Conservation (phyloP, 371 early-diverging fungal species). For the Zychaea mexicana region DNA sequence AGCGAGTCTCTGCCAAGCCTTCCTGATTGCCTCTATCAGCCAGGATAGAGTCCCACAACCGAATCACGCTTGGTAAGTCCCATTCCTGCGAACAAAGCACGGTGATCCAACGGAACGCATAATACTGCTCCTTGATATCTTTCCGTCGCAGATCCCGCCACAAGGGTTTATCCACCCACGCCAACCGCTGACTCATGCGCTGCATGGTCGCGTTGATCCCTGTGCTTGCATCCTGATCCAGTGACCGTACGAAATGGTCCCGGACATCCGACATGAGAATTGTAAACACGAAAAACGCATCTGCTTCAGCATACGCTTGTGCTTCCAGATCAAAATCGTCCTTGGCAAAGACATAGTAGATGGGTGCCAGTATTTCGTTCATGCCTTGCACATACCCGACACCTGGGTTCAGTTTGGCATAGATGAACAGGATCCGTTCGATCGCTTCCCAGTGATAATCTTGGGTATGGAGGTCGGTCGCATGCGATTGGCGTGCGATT, state of each 20-base stretch:
- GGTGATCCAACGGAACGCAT: constrained; percentile 86
- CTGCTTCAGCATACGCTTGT: constrained; percentile 84
- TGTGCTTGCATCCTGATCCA: constrained; percentile 62
- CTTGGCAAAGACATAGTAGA: constrained; percentile 82
- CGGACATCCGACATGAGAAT: constrained; percentile 72
- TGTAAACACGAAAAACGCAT: constrained; percentile 82
- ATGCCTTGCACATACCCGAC: constrained; percentile 91
- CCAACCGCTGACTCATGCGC: constrained; percentile 60
- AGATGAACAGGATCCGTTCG: constrained; percentile 82
- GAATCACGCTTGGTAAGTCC: constrained; percentile 78
- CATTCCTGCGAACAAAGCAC: constrained; percentile 86
- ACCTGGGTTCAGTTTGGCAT: constrained; percentile 84
- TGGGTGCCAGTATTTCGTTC: constrained; percentile 86
- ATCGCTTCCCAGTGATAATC: constrained; percentile 87
- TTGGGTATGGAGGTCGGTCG: constrained; percentile 31
- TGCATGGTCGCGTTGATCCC: constrained; percentile 67
- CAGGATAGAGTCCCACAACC: constrained; percentile 85
- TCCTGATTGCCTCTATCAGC: constrained; percentile 60
- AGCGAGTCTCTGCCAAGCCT: constrained; percentile 36
- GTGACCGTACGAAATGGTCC: constrained; percentile 79
- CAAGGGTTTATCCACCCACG: constrained; percentile 62
- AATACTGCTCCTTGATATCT: constrained; percentile 77
- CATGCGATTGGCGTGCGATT: not conserved
- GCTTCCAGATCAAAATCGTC: constrained; percentile 46
- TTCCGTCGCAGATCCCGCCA: constrained; percentile 69